Conservation (phyloP, 768 basidiomycete species). For the Pulveroboletus ravenelii region DNA sequence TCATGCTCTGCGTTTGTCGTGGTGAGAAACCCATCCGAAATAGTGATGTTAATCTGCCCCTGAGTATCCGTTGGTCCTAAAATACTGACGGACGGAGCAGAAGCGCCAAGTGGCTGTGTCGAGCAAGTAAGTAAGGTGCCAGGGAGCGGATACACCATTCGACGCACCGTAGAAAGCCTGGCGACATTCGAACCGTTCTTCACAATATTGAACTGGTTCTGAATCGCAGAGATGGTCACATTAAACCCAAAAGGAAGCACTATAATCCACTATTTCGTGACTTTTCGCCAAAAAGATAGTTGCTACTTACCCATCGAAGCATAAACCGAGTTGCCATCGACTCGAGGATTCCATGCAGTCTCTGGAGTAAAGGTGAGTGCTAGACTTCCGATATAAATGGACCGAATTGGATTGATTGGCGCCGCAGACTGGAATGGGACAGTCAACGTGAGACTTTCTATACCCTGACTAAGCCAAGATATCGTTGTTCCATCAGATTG, state of each 20-base stretch:
- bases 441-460: slow-evolving; percentile 49
- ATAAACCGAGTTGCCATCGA: slow-evolving; percentile 51
- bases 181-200: slow-evolving; percentile 50
- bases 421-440: slow-evolving; percentile 54
- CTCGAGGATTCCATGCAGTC: slow-evolving; percentile 54
- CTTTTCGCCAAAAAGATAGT: background rate
- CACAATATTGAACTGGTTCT: slow-evolving; percentile 61
- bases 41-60: slow-evolving; percentile 62
- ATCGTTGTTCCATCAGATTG: slow-evolving; percentile 53
- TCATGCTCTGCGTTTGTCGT: slow-evolving; percentile 46
- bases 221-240: slow-evolving; percentile 52
- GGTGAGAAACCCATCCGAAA: slow-evolving; percentile 48
- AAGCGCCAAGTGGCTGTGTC: slow-evolving; percentile 54
- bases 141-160: background rate
- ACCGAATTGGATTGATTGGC: slow-evolving; percentile 58
- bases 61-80: slow-evolving; percentile 49
- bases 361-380: slow-evolving; percentile 50
- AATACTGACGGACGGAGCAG: slow-evolving; percentile 53
- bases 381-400: slow-evolving; percentile 59
- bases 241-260: slow-evolving; percentile 71
- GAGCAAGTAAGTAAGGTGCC: background rate
- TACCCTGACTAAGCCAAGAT: slow-evolving; percentile 62
- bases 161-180: slow-evolving; percentile 51
- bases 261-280: slow-evolving; percentile 21
- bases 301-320: slow-evolving; percentile 49